Conservation (phyloP, 352 stramenopile genomes). For the Pythium phragmitis region DNA sequence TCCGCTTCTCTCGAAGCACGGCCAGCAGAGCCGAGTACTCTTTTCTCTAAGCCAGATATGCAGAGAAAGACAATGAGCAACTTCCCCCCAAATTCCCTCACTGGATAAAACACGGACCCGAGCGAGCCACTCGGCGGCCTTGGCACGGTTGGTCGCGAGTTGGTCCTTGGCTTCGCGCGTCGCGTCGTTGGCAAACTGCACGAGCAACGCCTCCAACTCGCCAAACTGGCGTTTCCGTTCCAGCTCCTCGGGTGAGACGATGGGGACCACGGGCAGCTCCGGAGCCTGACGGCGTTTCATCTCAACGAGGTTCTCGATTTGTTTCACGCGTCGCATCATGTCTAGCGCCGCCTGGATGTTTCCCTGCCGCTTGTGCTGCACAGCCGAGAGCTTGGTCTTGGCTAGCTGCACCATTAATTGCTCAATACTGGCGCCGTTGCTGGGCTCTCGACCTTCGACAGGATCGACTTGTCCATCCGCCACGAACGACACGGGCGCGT, state of each 20-base stretch:
- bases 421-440: slow-evolving; percentile 18
- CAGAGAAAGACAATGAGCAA: no score
- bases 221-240: slow-evolving; percentile 38
- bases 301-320: slow-evolving; percentile 61
- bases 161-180: slow-evolving; percentile 50
- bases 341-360: slow-evolving; percentile 59
- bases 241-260: slow-evolving; percentile 18
- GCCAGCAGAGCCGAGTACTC: slow-evolving; percentile 49
- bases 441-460: background rate
- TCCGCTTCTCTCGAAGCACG: slow-evolving; percentile 48
- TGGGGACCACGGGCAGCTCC: background rate
- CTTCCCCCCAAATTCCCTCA: no score
- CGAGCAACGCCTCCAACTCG: slow-evolving; percentile 60
- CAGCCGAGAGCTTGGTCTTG: slow-evolving; percentile 38
- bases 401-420: slow-evolving; percentile 48
- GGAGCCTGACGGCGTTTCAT: slow-evolving; percentile 36
- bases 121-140: slow-evolving; percentile 51
- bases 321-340: slow-evolving; percentile 66
- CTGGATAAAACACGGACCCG: slow-evolving; percentile 35
- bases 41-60: slow-evolving; percentile 42
- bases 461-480: background rate
- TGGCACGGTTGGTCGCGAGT: slow-evolving; percentile 44
- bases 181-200: slow-evolving; percentile 64
- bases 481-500: background rate
- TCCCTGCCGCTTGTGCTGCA: slow-evolving; percentile 57